phyloP scores from a whole-genome alignment of 192 early-diverging fungal species.

The Backusella macrospora region DNA sequence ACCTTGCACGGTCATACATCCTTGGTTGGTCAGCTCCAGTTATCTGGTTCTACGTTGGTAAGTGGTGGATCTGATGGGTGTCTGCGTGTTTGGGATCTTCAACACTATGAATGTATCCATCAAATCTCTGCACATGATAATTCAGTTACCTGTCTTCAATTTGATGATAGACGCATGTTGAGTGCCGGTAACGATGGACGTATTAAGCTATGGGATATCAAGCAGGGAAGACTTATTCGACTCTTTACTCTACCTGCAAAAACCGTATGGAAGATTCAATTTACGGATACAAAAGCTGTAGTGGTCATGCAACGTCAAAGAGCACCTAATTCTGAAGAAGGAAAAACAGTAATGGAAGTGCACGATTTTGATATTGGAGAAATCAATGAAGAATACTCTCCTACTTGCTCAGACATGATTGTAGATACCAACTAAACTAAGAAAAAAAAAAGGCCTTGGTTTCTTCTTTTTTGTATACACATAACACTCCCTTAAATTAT shows the following conservation, averaged over 20 bases:
- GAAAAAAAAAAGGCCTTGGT: not conserved
- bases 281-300: slow-evolving; percentile 58
- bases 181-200: slow-evolving; percentile 88
- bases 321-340: slow-evolving; percentile 29
- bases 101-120: slow-evolving; percentile 59
- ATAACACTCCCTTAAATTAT: not conserved
- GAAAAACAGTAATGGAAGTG: slow-evolving; percentile 42
- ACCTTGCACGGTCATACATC: slow-evolving; percentile 89
- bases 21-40: slow-evolving; percentile 90
- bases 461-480: not conserved
- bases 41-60: slow-evolving; percentile 77
- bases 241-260: slow-evolving; percentile 78
- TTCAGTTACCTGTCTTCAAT: slow-evolving; percentile 97
- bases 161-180: slow-evolving; percentile 90
- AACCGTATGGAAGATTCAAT: slow-evolving; percentile 81
- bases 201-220: slow-evolving; percentile 94
- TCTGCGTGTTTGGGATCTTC: slow-evolving; percentile 89
- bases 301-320: slow-evolving; percentile 52
- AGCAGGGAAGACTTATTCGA: slow-evolving; percentile 81
- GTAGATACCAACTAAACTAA: slow-evolving; percentile 7
- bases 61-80: slow-evolving; percentile 93
- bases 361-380: slow-evolving; percentile 44
- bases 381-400: slow-evolving; percentile 19
- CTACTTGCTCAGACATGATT: slow-evolving; percentile 12
- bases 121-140: slow-evolving; percentile 72